Percentiles rank a stretch among this genome's conserved stretches.
phyloP scores from a whole-genome alignment of 768 basidiomycete genomes.

The Phaeolepiota aurea region DNA sequence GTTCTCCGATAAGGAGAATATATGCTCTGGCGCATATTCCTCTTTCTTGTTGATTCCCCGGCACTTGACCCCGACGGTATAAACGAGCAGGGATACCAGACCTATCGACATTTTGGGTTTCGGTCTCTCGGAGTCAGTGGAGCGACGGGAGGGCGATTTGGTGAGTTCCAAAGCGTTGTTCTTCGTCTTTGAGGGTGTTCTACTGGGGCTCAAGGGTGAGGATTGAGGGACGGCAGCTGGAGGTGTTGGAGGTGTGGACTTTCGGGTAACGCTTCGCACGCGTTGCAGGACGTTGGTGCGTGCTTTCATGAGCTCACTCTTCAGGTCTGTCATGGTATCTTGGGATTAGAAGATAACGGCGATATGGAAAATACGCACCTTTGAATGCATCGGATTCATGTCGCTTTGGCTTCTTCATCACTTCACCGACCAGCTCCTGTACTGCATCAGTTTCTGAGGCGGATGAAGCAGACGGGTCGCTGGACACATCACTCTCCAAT shows the following conservation, averaged over 20 bases:
- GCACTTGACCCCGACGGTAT: conserved; percentile 94
- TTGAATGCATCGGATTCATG: conserved; percentile 20
- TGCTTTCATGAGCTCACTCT: conserved; percentile 27
- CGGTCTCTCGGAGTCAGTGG: conserved; percentile 12
- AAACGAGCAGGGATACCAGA: conserved; percentile 73
- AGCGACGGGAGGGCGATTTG: neutral
- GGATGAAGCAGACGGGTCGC: conserved; percentile 19
- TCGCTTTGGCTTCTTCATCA: conserved; percentile 7
- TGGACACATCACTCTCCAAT: conserved; percentile 14
- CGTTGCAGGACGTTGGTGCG: conserved; percentile 31
- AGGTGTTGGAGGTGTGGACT: neutral
- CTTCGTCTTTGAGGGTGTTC: neutral
- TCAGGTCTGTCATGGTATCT: neutral
- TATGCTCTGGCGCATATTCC: conserved; percentile 76
- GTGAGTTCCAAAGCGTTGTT: neutral
- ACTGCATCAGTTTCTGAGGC: conserved; percentile 14
- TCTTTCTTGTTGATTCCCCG: conserved; percentile 84
- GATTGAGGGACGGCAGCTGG: neutral
- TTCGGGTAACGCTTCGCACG: conserved; percentile 19
- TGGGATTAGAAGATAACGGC: neutral
- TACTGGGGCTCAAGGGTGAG: neutral
- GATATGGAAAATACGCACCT: conserved; percentile 13
- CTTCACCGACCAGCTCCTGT: conserved; percentile 12
- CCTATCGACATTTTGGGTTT: conserved; percentile 69
- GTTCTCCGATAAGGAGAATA: conserved; percentile 89